These are phyloP conservation scores for Tulasnella sp. DNA, from an alignment of 768 basidiomycete species.

Conservation along the genomic window DNA sequence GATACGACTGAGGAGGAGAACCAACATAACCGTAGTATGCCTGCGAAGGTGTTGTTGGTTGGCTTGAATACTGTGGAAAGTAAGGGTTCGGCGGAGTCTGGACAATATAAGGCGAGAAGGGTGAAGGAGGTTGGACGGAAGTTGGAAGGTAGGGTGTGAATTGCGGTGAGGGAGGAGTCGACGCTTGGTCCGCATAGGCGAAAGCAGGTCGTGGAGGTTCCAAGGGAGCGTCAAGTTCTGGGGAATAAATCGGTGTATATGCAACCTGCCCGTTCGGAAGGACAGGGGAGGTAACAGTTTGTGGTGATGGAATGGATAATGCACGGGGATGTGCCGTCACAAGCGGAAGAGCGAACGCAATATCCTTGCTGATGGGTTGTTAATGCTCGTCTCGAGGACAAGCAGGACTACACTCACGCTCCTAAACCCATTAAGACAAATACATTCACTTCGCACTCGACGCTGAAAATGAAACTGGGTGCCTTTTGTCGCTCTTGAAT, in stretches of 20 bases:
- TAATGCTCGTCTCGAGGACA: neutral
- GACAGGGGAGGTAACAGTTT: neutral
- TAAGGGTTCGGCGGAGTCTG: constrained; percentile 2
- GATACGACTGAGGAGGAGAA: constrained; percentile 1
- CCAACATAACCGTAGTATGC: neutral
- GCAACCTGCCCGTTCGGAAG: neutral
- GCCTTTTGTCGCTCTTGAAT: constrained; percentile 17
- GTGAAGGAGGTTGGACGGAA: constrained; percentile 2
- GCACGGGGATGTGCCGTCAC: constrained; percentile 45
- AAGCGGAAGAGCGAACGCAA: constrained; percentile 43
- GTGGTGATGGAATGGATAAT: constrained; percentile 15
- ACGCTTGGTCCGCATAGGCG: neutral
- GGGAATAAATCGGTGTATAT: constrained; percentile 3
- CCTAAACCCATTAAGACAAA: constrained; percentile 62
- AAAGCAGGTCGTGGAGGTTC: constrained; percentile 12
- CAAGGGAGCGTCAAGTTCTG: neutral
- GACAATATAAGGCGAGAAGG: neutral
- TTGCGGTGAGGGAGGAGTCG: constrained; percentile 11
- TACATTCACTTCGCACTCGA: constrained; percentile 49
- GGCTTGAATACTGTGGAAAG: constrained; percentile 12
- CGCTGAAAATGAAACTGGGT: constrained; percentile 43
- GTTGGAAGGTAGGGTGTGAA: neutral
- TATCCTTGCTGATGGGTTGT: constrained; percentile 46
- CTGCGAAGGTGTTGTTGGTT: constrained; percentile 10
- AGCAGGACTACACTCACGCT: constrained; percentile 39